These are phyloP conservation scores for Chlorella sp. DNA, from an alignment of 139 green algal species.

Conservation along the genomic window DNA sequence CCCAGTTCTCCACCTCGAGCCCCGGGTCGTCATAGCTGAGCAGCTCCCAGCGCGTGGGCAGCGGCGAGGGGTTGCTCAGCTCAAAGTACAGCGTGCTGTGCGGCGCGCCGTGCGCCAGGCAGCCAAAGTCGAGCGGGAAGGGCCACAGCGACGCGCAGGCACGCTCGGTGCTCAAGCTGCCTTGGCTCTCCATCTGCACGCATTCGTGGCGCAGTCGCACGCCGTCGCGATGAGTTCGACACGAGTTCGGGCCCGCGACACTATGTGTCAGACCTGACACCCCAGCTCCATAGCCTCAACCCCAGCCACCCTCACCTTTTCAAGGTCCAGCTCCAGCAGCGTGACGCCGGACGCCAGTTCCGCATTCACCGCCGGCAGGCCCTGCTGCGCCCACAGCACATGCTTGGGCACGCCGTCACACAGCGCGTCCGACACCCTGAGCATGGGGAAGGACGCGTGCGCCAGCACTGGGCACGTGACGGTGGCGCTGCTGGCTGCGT, in stretches of 20 bases:
- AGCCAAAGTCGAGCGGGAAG: constrained; percentile 45
- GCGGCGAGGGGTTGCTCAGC: constrained; percentile 37
- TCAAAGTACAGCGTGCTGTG: constrained; percentile 2
- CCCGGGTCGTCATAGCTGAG: constrained; percentile 44
- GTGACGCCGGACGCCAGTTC: constrained; percentile 32
- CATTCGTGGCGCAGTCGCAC: no score
- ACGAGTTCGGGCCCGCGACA: no score
- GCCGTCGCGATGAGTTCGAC: no score
- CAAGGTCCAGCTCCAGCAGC: constrained; percentile 23
- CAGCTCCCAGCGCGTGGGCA: constrained; percentile 47
- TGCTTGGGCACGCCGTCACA: constrained; percentile 16
- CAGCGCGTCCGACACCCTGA: not conserved
- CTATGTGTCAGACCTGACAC: no score
- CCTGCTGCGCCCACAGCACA: constrained; percentile 45
- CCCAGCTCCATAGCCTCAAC: no score
- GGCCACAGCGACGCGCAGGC: constrained; percentile 27
- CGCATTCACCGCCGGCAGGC: constrained; percentile 35
- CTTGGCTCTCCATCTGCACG: constrained; percentile 28
- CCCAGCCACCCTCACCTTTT: constrained; percentile 20
- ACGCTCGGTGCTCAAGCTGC: constrained; percentile 32
- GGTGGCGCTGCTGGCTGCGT: no score
- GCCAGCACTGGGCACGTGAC: no score
- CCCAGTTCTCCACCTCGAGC: constrained; percentile 70
- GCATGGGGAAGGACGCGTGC: not conserved
- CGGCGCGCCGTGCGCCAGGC: constrained; percentile 11